Percentiles rank a stretch among this genome's conserved stretches.
phyloP scores from a whole-genome alignment of 306 rosid genomes.

The Pyrus pyrifolia region DNA sequence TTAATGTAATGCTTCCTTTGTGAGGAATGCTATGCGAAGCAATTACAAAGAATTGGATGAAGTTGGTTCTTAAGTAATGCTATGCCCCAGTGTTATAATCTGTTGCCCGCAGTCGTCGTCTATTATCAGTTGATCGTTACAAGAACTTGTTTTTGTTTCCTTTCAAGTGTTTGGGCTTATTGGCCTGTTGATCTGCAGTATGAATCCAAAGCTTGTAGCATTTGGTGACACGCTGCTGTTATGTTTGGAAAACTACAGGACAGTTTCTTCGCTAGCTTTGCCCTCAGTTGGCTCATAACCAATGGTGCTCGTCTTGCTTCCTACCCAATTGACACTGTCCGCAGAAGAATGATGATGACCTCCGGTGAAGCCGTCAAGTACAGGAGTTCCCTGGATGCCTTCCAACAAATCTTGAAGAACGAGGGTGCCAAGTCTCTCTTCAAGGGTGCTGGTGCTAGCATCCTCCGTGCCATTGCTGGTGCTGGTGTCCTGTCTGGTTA shows the following conservation, averaged over 20 bases:
- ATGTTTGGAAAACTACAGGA: conserved; percentile 32
- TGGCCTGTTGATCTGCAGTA: neutral
- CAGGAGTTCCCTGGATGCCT: conserved; percentile 75
- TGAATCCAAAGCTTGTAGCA: neutral
- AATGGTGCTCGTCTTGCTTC: conserved; percentile 90
- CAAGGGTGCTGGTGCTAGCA: conserved; percentile 96
- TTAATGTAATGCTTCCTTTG: neutral
- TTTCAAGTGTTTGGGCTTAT: neutral
- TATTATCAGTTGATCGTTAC: neutral
- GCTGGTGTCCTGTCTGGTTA: conserved; percentile 97
- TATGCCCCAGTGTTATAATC: neutral
- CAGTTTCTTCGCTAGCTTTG: conserved; percentile 86
- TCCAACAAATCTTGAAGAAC: conserved; percentile 64
- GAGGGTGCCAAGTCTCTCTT: conserved; percentile 86
- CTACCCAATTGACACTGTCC: conserved; percentile 87
- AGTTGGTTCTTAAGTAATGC: neutral
- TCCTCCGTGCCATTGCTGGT: conserved; percentile 83
- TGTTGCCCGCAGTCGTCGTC: no score
- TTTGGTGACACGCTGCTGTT: neutral
- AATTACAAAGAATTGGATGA: neutral
- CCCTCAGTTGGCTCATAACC: conserved; percentile 88
- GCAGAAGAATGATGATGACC: conserved; percentile 99
- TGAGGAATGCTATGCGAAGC: neutral
- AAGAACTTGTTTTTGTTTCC: neutral
- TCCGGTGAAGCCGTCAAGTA: conserved; percentile 95